phyloP scores from a whole-genome alignment of 2,329 filamentous ascomycete genomes.

The Neonectria coccinea region DNA sequence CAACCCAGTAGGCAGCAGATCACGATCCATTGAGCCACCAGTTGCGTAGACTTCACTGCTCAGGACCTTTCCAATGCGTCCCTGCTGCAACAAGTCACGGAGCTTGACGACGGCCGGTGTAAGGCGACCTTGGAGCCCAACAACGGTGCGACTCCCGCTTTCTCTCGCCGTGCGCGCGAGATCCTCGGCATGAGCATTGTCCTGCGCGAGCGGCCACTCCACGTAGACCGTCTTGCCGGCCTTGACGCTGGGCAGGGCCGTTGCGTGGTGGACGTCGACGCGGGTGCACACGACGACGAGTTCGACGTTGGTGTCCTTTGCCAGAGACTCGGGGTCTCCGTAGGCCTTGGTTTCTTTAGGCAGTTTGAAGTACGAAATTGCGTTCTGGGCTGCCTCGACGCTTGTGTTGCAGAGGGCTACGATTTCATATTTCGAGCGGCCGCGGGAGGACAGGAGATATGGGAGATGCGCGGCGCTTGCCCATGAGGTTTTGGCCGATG shows the following conservation, averaged over 20 bases:
- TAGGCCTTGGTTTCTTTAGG: constrained; percentile 59
- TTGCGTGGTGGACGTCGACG: constrained; percentile 64
- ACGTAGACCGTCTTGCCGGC: constrained; percentile 66
- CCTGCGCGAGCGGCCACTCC: constrained; percentile 69
- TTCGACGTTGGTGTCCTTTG: constrained; percentile 62
- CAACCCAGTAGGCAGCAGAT: constrained; percentile 49
- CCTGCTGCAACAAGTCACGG: constrained; percentile 56
- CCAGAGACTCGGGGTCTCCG: constrained; percentile 61
- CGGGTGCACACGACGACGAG: constrained; percentile 66
- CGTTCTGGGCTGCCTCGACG: constrained; percentile 55
- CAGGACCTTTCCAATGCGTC: constrained; percentile 63
- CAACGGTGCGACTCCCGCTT: constrained; percentile 54
- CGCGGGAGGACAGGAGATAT: constrained; percentile 63
- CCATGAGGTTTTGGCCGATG: constrained; percentile 65
- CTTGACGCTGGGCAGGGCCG: constrained; percentile 58
- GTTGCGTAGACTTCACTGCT: constrained; percentile 59
- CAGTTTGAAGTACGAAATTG: constrained; percentile 58
- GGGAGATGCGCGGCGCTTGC: constrained; percentile 68
- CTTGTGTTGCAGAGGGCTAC: constrained; percentile 66
- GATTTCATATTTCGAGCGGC: constrained; percentile 59
- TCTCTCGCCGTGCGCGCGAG: constrained; percentile 52
- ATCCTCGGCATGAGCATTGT: constrained; percentile 54
- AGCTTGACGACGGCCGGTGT: constrained; percentile 59
- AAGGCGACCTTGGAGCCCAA: constrained; percentile 64
- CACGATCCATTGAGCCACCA: constrained; percentile 52